A percentile compares a stretch with the other conserved stretches of the same genome.
phyloP scores from a whole-genome alignment of 306 rosid species.

The Medicago lupulina region DNA sequence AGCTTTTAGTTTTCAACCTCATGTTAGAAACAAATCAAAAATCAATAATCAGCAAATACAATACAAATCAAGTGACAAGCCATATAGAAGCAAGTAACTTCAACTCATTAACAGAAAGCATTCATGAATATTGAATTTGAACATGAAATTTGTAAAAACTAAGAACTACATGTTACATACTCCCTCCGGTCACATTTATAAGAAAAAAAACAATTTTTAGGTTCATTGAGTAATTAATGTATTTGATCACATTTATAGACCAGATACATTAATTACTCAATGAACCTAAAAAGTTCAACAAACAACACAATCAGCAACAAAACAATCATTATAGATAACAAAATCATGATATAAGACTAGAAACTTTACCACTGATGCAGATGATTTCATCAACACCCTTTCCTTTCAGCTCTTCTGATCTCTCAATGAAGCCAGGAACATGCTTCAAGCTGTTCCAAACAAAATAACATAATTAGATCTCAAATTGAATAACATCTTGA shows the following conservation, averaged over 20 bases:
- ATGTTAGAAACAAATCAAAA: neutral
- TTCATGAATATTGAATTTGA: conserved; percentile 2
- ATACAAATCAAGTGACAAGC: neutral
- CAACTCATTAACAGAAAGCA: neutral
- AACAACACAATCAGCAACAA: too few species aligned
- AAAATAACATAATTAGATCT: conserved; percentile 18
- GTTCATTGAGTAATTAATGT: too few species aligned
- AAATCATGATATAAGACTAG: neutral
- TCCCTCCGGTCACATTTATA: too few species aligned
- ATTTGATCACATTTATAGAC: too few species aligned
- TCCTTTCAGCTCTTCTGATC: conserved; percentile 64
- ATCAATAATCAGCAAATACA: neutral
- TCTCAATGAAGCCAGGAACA: conserved; percentile 81
- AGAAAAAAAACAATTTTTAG: too few species aligned
- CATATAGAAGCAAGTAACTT: neutral
- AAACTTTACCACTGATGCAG: conserved; percentile 64
- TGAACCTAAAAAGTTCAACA: too few species aligned
- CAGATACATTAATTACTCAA: too few species aligned
- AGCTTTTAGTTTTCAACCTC: neutral
- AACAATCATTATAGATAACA: neutral
- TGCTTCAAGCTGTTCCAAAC: conserved; percentile 70
- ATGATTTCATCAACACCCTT: conserved; percentile 79
- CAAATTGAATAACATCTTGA: neutral
- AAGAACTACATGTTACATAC: too few species aligned
- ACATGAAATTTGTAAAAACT: neutral